Base-by-base conservation (phyloP, 768 basidiomycete genomes). In the Mrakia hoshinonis region DNA sequence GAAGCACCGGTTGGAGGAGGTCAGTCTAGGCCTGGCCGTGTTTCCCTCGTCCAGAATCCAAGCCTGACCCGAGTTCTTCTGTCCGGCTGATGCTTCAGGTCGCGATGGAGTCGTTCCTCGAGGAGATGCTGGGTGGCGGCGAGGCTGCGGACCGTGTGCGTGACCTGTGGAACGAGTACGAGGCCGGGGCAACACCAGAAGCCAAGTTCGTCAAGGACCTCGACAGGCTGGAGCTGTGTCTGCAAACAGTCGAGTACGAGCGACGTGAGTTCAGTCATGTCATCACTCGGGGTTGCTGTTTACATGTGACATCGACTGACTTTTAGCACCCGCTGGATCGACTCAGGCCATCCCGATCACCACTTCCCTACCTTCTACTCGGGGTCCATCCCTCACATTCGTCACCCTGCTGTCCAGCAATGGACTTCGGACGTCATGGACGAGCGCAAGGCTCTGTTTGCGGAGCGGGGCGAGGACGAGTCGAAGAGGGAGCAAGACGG, bases 21-120 rank as follows among this genome's bases (percentile, higher is more conserved):
- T 88, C 43, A 36, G 85, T 36, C 62, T n/a, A n/a, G n/a, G n/a
- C n/a, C n/a, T n/a, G n/a, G n/a, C n/a, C n/a, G n/a, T n/a, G n/a
- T n/a, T n/a, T n/a, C n/a, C n/a, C n/a, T n/a, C n/a, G n/a, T n/a
- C n/a, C n/a, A n/a, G n/a, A n/a, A n/a, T n/a, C n/a, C n/a, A n/a
- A n/a, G n/a, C n/a, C n/a, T 49, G 22, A 2, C 54, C 47, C 20
- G 48, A 15, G 51, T 36, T 46, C 46, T 39, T 24, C 60, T 43
- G 36, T 29, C 24, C 22, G 36, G 54, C 26, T 58, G 20, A 38
- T 34, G 15, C 9, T 24, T 68, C 78, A 92, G 86, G 88, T 88
- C 76, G 93, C 93, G 2, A 97, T 97, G 88, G 84, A 88, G 65
- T 90, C 90, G 73, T 92, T 97, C 77, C 83, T 90, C 4, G 83